These are phyloP conservation scores for Scheffersomyces insectosa DNA, from an alignment of 1,139 yeast species.

Conservation along the genomic window DNA sequence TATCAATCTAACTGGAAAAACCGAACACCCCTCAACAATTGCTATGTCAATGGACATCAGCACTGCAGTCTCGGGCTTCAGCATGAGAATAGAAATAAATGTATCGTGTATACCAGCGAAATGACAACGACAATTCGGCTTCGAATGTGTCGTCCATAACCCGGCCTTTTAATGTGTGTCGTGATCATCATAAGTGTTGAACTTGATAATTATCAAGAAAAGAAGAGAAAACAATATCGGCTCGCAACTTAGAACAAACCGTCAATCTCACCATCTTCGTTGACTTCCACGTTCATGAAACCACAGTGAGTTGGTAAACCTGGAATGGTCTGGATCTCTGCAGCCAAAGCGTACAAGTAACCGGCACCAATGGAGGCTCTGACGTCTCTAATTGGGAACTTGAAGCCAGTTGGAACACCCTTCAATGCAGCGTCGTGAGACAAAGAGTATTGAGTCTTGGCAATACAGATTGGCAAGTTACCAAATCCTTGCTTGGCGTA, in stretches of 20 bases:
- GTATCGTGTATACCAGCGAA: too few relatives aligned
- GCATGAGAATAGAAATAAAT: too few relatives aligned
- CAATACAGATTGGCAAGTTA: constrained; percentile 91
- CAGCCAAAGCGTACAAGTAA: constrained; percentile 93
- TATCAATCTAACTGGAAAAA: too few relatives aligned
- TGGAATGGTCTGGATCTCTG: constrained; percentile 96
- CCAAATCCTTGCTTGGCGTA: constrained; percentile 92
- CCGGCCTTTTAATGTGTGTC: too few relatives aligned
- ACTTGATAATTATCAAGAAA: constrained; percentile 7
- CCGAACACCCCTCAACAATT: too few relatives aligned
- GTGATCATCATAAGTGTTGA: constrained; percentile 11
- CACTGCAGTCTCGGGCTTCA: too few relatives aligned
- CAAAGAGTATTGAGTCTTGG: constrained; percentile 95
- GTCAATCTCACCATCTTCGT: constrained; percentile 89
- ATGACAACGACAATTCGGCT: too few relatives aligned
- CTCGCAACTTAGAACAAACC: constrained; percentile 68
- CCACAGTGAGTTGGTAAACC: constrained; percentile 97
- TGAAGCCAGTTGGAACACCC: constrained; percentile 95
- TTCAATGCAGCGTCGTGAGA: constrained; percentile 92
- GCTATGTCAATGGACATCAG: too few relatives aligned
- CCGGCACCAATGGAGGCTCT: constrained; percentile 97
- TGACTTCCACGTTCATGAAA: constrained; percentile 94
- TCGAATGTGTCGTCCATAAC: too few relatives aligned
- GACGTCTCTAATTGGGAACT: constrained; percentile 91
- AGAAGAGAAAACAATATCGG: neutral